phyloP scores from a whole-genome alignment of 1,139 yeast species.

The Hanseniaspora sp. region DNA sequence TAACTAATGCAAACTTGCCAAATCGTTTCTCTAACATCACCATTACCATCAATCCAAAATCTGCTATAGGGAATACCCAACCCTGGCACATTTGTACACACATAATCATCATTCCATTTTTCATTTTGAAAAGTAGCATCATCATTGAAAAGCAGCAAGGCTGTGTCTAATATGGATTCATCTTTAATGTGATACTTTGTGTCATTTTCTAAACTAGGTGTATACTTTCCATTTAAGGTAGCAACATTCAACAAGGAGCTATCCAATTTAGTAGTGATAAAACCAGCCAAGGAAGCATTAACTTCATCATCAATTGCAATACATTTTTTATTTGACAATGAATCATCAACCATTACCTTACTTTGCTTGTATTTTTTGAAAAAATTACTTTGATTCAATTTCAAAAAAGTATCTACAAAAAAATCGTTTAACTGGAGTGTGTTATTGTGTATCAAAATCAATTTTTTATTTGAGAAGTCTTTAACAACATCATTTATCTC shows the following conservation, averaged over 20 bases:
- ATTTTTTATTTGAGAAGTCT: constrained; percentile 30
- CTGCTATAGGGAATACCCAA: constrained; percentile 50
- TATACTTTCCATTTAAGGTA: constrained; percentile 1
- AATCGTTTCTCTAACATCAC: constrained; percentile 45
- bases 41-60: constrained; percentile 62
- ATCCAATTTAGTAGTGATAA: not conserved
- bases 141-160: not conserved
- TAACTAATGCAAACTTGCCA: constrained; percentile 49
- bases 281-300: constrained; percentile 23
- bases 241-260: not conserved
- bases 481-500: constrained; percentile 26
- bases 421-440: constrained; percentile 24
- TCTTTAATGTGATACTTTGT: constrained; percentile 6
- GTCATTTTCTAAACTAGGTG: constrained; percentile 4
- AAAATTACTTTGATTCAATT: constrained; percentile 21
- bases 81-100: constrained; percentile 7
- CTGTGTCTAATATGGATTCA: constrained; percentile 3
- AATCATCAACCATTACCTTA: not conserved
- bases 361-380: constrained; percentile 20
- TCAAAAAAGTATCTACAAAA: constrained; percentile 22
- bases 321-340: constrained; percentile 23
- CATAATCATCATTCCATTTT: not conserved
- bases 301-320: constrained; percentile 26
- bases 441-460: constrained; percentile 23
- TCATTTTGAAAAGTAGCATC: not conserved